Evolutionary conservation across 2,329 filamentous ascomycete species (phyloP).

Genomic region (Ceratocystis colombiana): DNA sequence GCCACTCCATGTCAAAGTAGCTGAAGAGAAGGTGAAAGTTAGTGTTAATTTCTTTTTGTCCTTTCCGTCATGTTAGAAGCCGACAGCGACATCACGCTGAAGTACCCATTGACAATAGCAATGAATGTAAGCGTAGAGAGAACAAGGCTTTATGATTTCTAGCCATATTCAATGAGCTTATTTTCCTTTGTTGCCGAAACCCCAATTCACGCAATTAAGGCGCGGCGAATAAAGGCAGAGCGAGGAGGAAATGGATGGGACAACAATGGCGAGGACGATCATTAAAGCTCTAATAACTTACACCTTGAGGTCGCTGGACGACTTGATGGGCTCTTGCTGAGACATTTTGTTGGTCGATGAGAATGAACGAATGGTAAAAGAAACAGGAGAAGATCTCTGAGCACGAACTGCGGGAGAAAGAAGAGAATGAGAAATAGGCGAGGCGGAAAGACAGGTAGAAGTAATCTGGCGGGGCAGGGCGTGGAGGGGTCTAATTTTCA

Average conservation of each 20-base stretch:
- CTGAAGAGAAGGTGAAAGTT: constrained; percentile 31
- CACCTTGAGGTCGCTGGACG: constrained; percentile 51
- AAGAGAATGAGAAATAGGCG: constrained; percentile 35
- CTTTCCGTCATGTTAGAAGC: neutral
- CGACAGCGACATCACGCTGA: neutral
- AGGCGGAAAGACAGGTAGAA: constrained; percentile 31
- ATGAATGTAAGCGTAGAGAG: no score
- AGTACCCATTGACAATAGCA: no score
- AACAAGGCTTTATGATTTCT: no score
- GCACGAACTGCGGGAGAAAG: constrained; percentile 31
- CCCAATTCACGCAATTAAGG: no score
- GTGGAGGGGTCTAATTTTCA: constrained; percentile 35
- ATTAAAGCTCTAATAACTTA: constrained; percentile 39
- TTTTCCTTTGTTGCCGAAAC: no score
- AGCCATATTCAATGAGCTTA: no score
- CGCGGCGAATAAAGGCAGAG: no score
- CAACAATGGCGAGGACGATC: no score
- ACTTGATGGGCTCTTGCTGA: constrained; percentile 42
- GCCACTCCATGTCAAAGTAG: constrained; percentile 65
- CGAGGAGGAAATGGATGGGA: no score
- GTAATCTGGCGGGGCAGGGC: constrained; percentile 37
- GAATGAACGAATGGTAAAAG: constrained; percentile 39
- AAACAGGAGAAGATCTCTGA: constrained; percentile 33
- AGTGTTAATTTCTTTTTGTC: neutral
- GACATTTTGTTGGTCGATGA: constrained; percentile 39